phyloP scores from a whole-genome alignment of 495 filamentous ascomycete genomes.

The Aspergillus panamensis region DNA sequence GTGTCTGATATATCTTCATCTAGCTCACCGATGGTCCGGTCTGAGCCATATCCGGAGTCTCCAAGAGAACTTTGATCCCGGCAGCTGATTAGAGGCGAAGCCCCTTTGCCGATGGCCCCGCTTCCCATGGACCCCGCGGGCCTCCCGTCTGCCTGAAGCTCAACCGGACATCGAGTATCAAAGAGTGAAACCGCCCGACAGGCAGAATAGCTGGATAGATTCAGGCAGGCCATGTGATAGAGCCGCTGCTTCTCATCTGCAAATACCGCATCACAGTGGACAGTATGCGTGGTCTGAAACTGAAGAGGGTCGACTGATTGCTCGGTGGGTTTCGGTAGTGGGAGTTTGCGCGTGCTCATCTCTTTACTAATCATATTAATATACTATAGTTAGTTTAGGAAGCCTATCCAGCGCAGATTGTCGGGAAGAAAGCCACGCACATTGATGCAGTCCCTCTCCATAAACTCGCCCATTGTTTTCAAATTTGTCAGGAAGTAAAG shows the following conservation, averaged over 20 bases:
- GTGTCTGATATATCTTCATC: neutral
- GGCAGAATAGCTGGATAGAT: neutral
- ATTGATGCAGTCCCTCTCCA: neutral
- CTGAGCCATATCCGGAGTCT: neutral
- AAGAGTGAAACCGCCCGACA: constrained; percentile 1
- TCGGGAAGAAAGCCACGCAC: neutral
- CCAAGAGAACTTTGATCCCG: too few relatives aligned
- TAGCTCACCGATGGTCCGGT: neutral
- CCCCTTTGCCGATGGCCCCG: neutral
- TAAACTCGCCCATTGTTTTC: constrained; percentile 3
- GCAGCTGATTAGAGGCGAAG: too few relatives aligned
- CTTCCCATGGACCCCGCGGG: neutral
- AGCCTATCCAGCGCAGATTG: too few relatives aligned
- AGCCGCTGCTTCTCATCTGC: constrained; percentile 2
- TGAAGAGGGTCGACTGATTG: neutral
- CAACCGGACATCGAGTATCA: neutral
- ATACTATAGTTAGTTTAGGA: neutral
- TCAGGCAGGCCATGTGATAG: neutral
- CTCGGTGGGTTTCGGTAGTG: neutral
- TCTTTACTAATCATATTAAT: neutral
- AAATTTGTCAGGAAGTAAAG: constrained; percentile 12
- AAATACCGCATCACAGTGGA: constrained; percentile 1
- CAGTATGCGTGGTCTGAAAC: neutral
- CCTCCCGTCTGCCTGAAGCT: neutral
- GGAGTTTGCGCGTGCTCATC: neutral